A percentile compares a stretch with the other conserved stretches of the same genome.
These are phyloP conservation scores for Ceratocystis diversiconidia DNA, from an alignment of 2,329 filamentous ascomycete genomes.

Conservation along the genomic window DNA sequence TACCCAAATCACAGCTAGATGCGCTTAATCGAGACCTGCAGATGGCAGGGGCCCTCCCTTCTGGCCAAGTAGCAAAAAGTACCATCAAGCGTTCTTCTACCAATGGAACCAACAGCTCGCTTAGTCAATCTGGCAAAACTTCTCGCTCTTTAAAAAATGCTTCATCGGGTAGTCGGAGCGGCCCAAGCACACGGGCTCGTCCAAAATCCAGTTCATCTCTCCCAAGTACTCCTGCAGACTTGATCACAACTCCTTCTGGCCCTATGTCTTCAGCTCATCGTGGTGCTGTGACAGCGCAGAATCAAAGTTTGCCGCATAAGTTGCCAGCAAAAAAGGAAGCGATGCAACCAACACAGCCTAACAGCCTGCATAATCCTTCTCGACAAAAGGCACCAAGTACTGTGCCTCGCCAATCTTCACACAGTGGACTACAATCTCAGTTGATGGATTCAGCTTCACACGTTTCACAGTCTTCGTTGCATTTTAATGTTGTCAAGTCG, in stretches of 20 bases:
- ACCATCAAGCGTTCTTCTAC: constrained; percentile 4
- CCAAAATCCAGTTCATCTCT: constrained; percentile 11
- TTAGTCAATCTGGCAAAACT: background rate
- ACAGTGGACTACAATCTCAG: background rate
- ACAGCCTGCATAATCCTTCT: constrained; percentile 12
- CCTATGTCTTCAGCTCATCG: background rate
- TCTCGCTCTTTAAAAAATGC: background rate
- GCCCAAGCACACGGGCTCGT: constrained; percentile 1
- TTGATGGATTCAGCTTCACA: background rate
- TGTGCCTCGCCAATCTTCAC: constrained; percentile 6
- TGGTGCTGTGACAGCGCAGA: background rate
- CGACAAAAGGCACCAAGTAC: background rate
- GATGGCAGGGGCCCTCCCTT: constrained; percentile 25
- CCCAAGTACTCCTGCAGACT: background rate
- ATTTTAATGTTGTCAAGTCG: background rate
- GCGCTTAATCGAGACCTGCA: constrained; percentile 13
- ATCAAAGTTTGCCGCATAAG: background rate
- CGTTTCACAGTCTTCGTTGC: background rate
- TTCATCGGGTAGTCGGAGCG: background rate
- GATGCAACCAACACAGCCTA: constrained; percentile 5
- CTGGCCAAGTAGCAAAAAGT: constrained; percentile 31
- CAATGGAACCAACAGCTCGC: background rate
- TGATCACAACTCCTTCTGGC: background rate
- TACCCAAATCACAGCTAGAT: constrained; percentile 28
- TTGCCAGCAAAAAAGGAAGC: background rate